Percentiles rank a stretch among this genome's conserved stretches.
Evolutionary conservation across 2,329 filamentous ascomycete species (phyloP).

Genomic region (Claviceps maximensis): DNA sequence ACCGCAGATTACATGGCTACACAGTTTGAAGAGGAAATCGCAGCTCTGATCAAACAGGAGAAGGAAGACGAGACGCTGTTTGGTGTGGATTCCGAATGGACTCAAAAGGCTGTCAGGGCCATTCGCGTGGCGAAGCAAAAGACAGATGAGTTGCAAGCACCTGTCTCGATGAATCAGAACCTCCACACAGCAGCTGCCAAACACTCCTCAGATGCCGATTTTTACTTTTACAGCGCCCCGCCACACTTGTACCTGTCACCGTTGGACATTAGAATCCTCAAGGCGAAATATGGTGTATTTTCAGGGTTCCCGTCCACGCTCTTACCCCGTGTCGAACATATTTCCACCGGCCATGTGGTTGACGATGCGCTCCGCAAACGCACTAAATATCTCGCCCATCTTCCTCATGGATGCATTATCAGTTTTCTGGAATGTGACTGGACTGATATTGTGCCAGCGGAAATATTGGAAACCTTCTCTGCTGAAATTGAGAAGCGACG

Average conservation of each 20-base stretch:
- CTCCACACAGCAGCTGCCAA: conserved; percentile 6
- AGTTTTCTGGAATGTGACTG: conserved; percentile 89
- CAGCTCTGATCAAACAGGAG: conserved; percentile 61
- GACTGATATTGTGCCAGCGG: conserved; percentile 72
- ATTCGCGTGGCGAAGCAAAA: conserved; percentile 68
- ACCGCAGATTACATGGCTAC: conserved; percentile 74
- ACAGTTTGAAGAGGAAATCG: conserved; percentile 70
- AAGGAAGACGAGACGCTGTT: conserved; percentile 86
- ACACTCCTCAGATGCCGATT: conserved; percentile 34
- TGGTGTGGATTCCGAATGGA: conserved; percentile 87
- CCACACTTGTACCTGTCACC: conserved; percentile 84
- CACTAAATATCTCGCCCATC: conserved; percentile 74
- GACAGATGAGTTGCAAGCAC: conserved; percentile 32
- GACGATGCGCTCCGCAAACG: conserved; percentile 75
- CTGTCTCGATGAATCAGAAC: conserved; percentile 10
- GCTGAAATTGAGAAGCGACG: conserved; percentile 63
- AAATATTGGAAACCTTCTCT: conserved; percentile 63
- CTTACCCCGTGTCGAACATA: conserved; percentile 74
- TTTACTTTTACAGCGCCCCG: conserved; percentile 79
- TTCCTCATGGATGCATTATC: conserved; percentile 83
- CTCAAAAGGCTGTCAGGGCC: conserved; percentile 64
- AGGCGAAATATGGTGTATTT: conserved; percentile 76
- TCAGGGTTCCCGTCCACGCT: conserved; percentile 73
- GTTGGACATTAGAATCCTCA: conserved; percentile 83
- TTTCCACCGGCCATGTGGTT: conserved; percentile 76